Evolutionary conservation across 495 filamentous ascomycete species (phyloP), one percentile per base, ranked within the genome.

Genomic region (Penicillium lagena): DNA sequence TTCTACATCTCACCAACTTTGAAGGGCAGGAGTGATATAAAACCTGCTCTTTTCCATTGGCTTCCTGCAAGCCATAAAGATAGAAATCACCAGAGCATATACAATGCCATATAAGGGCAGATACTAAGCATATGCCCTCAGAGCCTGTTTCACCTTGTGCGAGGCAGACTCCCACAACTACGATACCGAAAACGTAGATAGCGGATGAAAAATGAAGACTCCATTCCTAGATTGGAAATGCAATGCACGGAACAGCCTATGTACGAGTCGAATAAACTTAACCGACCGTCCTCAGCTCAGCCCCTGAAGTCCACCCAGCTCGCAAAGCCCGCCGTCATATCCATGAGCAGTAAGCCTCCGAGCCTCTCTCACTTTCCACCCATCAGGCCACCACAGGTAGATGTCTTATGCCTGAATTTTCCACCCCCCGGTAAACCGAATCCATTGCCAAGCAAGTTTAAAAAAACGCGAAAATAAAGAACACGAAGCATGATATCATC

Each of bases 401-500:
- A 22, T 50, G 51, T 43, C 36, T 42, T 47, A 46, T 48, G 17
- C 33, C 49, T 51, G 48, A 38, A 58, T 60, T 52, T 58, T 22
- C 22, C 22, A 22, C 22, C 15, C 6, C 22, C 22, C 22, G 0
- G 22, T 3, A 22, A 57, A 58, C 54, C 51, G 50, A 43, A 55
- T 50, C 45, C 55, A 45, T 55, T 60, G 52, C 54, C 57, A 55
- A 60, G 22, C 22, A 22, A 22, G 22, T 34, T 34, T 33, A 33
- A 33, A 33, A 33, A 34, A 34, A 34, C 22, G 22, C 22, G 7
- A 48, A 45, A 46, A 42, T 53, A 55, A 50, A 44, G 42, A 56
- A 60, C 42, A 53, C 56, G 54, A 56, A 60, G 55, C 58, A 57
- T 60, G 58, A 60, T 58, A 60, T 60, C 58, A 60, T 60, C 58